Percentiles rank a stretch among this genome's conserved stretches.
Evolutionary conservation across 331 rosid species (phyloP).

Genomic region (Arachis monticola): DNA sequence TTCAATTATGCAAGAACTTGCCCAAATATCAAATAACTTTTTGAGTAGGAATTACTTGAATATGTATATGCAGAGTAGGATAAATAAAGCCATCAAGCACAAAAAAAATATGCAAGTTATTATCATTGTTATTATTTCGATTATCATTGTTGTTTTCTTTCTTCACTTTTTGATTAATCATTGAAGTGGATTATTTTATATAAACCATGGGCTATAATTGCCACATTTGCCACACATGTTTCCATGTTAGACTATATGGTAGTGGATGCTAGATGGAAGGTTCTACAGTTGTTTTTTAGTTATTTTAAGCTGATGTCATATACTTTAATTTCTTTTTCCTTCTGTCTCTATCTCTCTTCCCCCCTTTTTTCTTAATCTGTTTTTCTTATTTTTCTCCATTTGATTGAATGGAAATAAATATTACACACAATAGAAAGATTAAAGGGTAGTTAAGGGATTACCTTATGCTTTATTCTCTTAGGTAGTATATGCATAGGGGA

Average conservation of each 20-base stretch:
- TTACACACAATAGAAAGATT: neutral
- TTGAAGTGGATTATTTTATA: neutral
- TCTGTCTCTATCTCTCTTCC: neutral
- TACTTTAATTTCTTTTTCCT: neutral
- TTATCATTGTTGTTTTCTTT: neutral
- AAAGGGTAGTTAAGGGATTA: neutral
- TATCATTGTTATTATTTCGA: too few species aligned
- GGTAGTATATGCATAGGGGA: neutral
- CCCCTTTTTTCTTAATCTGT: neutral
- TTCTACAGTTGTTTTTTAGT: neutral
- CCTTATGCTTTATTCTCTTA: neutral
- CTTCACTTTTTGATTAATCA: neutral
- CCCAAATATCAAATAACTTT: slow-evolving; percentile 13
- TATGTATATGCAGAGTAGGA: neutral
- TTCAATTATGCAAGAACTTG: slow-evolving; percentile 5
- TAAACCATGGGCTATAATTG: neutral
- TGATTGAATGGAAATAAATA: neutral
- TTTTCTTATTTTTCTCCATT: neutral
- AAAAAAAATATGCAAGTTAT: too few species aligned
- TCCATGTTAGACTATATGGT: neutral
- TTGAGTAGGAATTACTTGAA: neutral
- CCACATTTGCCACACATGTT: neutral
- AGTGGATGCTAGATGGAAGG: neutral
- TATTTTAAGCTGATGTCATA: neutral
- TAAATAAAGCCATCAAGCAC: neutral